Base-by-base conservation (phyloP, 2,329 filamentous ascomycete genomes). In the Microdochium trichocladiopsis region DNA sequence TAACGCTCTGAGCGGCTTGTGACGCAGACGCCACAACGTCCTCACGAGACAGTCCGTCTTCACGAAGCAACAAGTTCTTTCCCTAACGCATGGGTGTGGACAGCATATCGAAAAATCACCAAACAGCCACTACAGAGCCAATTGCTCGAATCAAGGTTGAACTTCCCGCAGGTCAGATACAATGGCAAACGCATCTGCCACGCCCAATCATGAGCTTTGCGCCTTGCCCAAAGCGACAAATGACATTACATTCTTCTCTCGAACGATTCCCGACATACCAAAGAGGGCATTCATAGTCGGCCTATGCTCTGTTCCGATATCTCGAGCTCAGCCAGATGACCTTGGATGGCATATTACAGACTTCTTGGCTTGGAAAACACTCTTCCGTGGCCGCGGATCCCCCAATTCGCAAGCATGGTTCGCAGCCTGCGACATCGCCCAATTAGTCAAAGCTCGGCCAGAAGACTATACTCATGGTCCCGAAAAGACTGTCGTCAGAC, bases 271-370 rank as follows among this genome's bases (percentile, higher is more conserved):
- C 1, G 59, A 60, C 25, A 52, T 58, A 23, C 50, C 54, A n/a
- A 43, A 48, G 1, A 41, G 52, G 16, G 50, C 57, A 2, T 52
- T 55, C 6, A 41, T 67, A 8, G 28, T 66, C 33, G 63, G 53
- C 11, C 51, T 67, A 14, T 66, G 64, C 31, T 53, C 62, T 16
- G 60, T 67, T 1, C 57, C 64, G 6, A n/a, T 50, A 5, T 53
- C 58, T 0, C 54, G 55, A 41, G 58, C 61, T 12, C 59, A 53
- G 25, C 57, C 55, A 25, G 48, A 61, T 21, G 57, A 65, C 28
- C 54, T 62, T 8, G 64, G 63, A 16, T 64, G 60, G 59, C 61
- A 66, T 41, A 51, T 67, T 23, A 47, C 59, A 12, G 61, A 65
- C 49, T 66, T 64, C 50, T 50, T 67, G 2, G 63, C 63, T 6